Evolutionary conservation across 306 rosid species (phyloP), one percentile per base, ranked within the genome.

Genomic region (Vachellia collinsii): DNA sequence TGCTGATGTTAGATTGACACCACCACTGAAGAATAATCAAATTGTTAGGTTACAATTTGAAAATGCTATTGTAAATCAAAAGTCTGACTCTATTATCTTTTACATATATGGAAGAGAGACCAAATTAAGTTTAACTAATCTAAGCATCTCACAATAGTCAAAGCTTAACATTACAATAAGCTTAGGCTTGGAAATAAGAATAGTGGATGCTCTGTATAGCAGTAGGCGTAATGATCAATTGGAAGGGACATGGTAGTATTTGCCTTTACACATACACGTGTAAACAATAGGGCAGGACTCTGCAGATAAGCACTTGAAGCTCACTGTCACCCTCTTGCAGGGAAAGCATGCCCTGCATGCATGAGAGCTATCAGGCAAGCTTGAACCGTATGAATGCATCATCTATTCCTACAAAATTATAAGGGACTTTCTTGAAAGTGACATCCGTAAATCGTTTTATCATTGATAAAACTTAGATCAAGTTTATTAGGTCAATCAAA

Each of bases 331-430:
- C 89, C 97, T 91, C 84, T 90, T 93, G 85, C 98, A 93, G 25
- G 98, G 98, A 74, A 85, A 91, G 72, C 98, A 91, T 46, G 98
- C 87, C 59, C 93, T 97, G 34, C 98, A 91, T 13, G 98, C 97
- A 71, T 89, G 97, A 11, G 97, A 87, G 59, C 98, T 91, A 77
- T 93, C 94, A 1, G 98, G 97, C 80, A 93, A 82, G 77, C 80
- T 85, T n/a, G 97, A 93, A 2, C 97, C 97, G 0, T 82, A 80
- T 14, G 68, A 41, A 8, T 62, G 87, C 87, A 85, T 79, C 59
- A 78, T 47, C 23, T 29, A 9, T 23, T 11, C 67, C 92, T 85
- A 53, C 69, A 74, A 54, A 77, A 19, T 39, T 39, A 7, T 74
- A 81, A 68, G 7, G 36, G 41, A 63, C 20, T 63, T 29, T 1